Base-by-base conservation (phyloP, 2,329 filamentous ascomycete genomes). In the Trichoderma atrobrunneum region DNA sequence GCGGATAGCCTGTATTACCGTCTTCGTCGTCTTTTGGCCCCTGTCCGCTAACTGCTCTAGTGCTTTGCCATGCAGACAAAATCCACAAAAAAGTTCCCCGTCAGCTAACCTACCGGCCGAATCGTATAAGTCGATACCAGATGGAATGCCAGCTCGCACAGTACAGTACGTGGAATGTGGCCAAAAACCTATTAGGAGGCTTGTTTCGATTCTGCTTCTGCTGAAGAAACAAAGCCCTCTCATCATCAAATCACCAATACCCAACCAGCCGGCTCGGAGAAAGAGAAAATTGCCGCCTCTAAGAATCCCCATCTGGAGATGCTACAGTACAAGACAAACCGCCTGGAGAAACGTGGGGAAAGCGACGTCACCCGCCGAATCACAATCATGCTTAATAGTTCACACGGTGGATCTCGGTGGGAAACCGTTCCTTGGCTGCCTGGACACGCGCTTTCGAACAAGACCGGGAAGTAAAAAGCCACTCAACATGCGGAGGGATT, bases 301-400 rank as follows among this genome's bases (percentile, higher is more conserved):
- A 60, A 61, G 18, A 51, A 34, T 7, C 7, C 28, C 16, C 39
- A 60, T 24, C 11, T 60, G 66, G 36, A n/a, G 66, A 61, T 61
- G n/a, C 30, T 39, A n/a, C 39, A 36, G 34, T 36, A 12, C 57
- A 21, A 12, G 18, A 12, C 26, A 21, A 30, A 26, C 24, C 11
- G 57, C 18, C 66, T 61, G 39, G 59, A 54, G 36, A 70, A 62
- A 7, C 73, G 71, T 73, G 73, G 71, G 62, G 73, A 66, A 57
- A 56, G 6, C 72, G 72, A 74, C 73, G 73, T 74, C 73, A 74
- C 70, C 12, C 43, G 51, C 69, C 43, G 30, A 57, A 56, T 56
- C 48, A 59, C 18, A 30, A 30, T 59, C 54, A 61, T 61, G 57
- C 66, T 51, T 32, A 34, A 69, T 61, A 28, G 28, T 30, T 48